Percentiles rank a stretch among this genome's conserved stretches.
phyloP scores from a whole-genome alignment of 371 early-diverging fungal species.

The Mucor piriformis region DNA sequence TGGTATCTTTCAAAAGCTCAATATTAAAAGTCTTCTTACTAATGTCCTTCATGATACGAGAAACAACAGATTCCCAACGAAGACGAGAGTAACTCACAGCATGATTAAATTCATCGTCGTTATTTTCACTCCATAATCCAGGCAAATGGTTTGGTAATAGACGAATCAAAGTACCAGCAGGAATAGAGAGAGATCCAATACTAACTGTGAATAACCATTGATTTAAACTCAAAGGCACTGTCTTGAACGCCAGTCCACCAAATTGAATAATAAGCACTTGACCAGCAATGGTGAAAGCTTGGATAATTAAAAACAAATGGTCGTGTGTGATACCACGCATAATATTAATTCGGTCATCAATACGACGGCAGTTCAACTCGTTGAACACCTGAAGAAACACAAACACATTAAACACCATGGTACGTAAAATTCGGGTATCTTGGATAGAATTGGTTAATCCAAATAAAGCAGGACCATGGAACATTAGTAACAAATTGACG shows the following conservation, averaged over 20 bases:
- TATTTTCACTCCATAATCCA: background rate
- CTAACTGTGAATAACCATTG: background rate
- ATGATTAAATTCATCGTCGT: background rate
- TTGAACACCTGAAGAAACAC: background rate
- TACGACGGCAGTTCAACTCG: background rate
- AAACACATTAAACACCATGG: background rate
- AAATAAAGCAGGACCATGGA: background rate
- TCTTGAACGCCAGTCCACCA: background rate
- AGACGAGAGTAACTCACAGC: background rate
- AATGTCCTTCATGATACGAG: background rate
- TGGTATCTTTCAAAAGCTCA: background rate
- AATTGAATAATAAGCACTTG: background rate
- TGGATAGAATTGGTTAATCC: background rate
- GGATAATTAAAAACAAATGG: background rate
- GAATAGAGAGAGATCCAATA: background rate
- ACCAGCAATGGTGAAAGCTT: background rate
- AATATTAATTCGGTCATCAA: background rate
- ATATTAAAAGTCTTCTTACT: background rate
- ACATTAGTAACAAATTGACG: background rate
- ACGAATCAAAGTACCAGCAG: background rate
- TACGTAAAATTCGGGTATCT: background rate
- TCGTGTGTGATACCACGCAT: background rate
- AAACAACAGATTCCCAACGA: background rate
- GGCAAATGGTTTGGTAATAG: background rate
- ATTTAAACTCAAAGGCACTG: background rate